Percentiles rank a stretch among this genome's conserved stretches.
Conservation (phyloP, 257 asterid species). For the Henckelia pumila region DNA sequence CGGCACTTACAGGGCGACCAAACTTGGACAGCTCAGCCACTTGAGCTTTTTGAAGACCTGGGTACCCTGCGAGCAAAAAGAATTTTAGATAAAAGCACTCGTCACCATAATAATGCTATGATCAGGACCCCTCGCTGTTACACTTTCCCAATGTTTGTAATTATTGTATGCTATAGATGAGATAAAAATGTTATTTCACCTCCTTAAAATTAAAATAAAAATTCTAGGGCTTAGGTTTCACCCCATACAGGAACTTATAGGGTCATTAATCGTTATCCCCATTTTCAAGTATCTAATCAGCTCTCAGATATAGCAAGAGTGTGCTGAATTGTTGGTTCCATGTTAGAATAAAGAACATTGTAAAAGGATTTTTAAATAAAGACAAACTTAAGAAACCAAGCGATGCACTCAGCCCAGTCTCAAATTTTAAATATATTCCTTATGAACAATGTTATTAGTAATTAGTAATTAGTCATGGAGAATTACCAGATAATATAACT, state of each 20-base stretch:
- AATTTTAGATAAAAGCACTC: slow-evolving; percentile 2
- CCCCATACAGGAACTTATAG: not conserved
- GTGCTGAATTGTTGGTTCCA: not conserved
- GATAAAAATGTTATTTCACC: not conserved
- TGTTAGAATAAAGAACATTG: not conserved
- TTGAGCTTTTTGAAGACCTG: slow-evolving; percentile 62
- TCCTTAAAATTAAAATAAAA: not conserved
- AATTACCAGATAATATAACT: slow-evolving; percentile 69
- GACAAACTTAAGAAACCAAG: not conserved
- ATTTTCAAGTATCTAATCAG: not conserved
- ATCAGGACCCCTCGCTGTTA: not conserved
- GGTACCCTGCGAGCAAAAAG: slow-evolving; percentile 49
- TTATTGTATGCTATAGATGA: not conserved
- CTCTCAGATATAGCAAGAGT: not conserved
- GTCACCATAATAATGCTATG: not conserved
- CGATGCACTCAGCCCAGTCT: not conserved
- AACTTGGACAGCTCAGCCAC: slow-evolving; percentile 75
- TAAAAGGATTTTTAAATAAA: not conserved
- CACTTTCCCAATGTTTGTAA: not conserved
- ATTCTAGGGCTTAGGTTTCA: not conserved
- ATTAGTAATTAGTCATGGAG: slow-evolving; percentile 1
- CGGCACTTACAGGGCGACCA: slow-evolving; percentile 74
- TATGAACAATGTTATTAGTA: slow-evolving; percentile 6
- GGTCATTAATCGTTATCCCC: not conserved
- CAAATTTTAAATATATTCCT: not conserved